Conservation (phyloP, 202 grass and related monocot genomes). For the Thinopyrum obtusiflorum region DNA sequence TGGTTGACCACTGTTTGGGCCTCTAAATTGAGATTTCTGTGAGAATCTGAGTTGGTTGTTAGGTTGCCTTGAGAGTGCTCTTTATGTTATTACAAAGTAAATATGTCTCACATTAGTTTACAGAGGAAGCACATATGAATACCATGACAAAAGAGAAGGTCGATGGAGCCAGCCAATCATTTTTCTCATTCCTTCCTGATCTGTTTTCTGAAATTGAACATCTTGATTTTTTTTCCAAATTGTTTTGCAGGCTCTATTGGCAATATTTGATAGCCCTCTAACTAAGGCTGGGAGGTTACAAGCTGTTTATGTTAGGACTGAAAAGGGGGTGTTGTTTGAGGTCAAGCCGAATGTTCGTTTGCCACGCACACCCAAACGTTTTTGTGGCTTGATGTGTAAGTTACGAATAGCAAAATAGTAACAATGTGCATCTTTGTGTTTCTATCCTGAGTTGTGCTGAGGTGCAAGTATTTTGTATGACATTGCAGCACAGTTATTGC, state of each 20-base stretch:
- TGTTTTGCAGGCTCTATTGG: constrained; percentile 65
- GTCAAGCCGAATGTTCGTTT: constrained; percentile 91
- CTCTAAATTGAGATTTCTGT: not conserved
- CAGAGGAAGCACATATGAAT: not conserved
- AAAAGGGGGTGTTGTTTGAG: constrained; percentile 88
- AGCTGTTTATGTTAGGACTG: constrained; percentile 91
- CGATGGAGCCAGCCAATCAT: not conserved
- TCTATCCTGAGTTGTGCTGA: constrained; percentile 20
- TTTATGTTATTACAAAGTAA: too few species aligned
- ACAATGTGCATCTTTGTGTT: not conserved
- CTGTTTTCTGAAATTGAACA: not conserved
- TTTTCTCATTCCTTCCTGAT: not conserved
- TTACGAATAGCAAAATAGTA: constrained; percentile 16
- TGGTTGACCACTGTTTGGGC: not conserved
- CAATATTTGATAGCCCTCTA: constrained; percentile 94
- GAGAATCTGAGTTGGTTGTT: not conserved
- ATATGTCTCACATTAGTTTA: too few species aligned
- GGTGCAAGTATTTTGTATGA: not conserved
- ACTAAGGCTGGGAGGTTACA: constrained; percentile 90
- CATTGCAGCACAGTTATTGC: constrained; percentile 82
- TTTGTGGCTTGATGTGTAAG: constrained; percentile 95
- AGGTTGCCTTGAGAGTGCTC: not conserved
- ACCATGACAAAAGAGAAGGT: not conserved
- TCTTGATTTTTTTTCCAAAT: not conserved
- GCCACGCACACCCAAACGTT: constrained; percentile 80